Base-by-base conservation (phyloP, 176 grass and related monocot species). In the Raddia distichophylla region DNA sequence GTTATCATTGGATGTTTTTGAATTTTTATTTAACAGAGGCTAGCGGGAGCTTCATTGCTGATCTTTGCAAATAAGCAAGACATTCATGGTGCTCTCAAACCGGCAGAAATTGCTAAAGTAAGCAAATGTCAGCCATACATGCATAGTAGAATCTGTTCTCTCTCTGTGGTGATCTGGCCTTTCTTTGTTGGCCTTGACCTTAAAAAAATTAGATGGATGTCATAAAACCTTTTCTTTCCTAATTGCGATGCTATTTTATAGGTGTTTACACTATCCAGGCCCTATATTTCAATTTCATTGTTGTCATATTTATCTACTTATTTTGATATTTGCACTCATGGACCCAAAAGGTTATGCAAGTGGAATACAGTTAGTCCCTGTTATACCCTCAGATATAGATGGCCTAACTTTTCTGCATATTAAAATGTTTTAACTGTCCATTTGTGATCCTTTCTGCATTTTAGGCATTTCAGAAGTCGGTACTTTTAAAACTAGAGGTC, bases 51-150 rank as follows among this genome's bases (percentile, higher is more conserved):
- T 70, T 98, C 95, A 14, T 92, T 94, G 60, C 80, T 98, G 84
- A 84, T 98, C 60, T 98, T 94, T 93, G 95, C 95, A 86, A 94
- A 98, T 85, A 98, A 98, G 67, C 95, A 94, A 90, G 95, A 94
- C 69, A 98, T 98, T 60, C 95, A 94, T 71, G 95, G 95, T 78
- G 90, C 92, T 71, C 88, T 91, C 46, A 92, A 98, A 77, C 90
- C 95, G 60, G 69, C 45, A 78, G 95, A 98, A 81, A 98, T 98
- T 60, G 95, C 87, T 18, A 98, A 98, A 81, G 95, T 98, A 81
- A 80, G 87, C 19, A 64, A 68, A 84, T 42, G 61, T 82, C 35
- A 16, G 49, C 70, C 55, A 22, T 77, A 8, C 9, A 51, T 71
- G 15, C 74, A 67, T 63, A 9, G 43, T 64, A 56, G 20, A 70